phyloP scores from a whole-genome alignment of 2,329 filamentous ascomycete species.

The Elsinoe necatrix region DNA sequence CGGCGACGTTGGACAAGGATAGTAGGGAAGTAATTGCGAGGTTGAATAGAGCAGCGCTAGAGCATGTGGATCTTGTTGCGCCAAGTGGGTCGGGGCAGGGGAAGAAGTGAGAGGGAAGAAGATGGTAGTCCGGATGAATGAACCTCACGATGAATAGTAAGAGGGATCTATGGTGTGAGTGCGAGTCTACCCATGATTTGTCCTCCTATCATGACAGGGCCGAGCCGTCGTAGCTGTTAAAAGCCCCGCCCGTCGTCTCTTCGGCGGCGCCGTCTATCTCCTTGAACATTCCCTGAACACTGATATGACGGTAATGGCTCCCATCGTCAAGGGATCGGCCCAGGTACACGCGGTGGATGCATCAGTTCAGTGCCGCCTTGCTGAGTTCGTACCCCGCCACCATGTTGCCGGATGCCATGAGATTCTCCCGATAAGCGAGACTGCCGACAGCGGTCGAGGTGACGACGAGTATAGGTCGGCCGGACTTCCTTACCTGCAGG shows the following conservation, averaged over 20 bases:
- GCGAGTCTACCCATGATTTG: not conserved
- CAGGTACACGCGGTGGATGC: constrained; percentile 32
- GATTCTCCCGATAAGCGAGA: not conserved
- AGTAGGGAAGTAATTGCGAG: constrained; percentile 39
- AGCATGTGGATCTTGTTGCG: constrained; percentile 12
- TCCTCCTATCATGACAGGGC: not conserved
- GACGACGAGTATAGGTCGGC: constrained; percentile 32
- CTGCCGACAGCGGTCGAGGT: constrained; percentile 23
- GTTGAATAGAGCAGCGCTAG: constrained; percentile 32
- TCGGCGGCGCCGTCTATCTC: not conserved
- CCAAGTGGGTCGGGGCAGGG: not conserved
- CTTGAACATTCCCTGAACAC: not conserved
- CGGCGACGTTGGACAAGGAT: constrained; percentile 34
- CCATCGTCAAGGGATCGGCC: constrained; percentile 16
- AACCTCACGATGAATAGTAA: not conserved
- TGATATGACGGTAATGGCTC: not conserved
- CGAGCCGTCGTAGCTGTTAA: not conserved
- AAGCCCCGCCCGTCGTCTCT: not conserved
- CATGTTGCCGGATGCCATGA: constrained; percentile 25
- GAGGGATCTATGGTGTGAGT: too few relatives aligned
- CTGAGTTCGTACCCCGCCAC: constrained; percentile 37
- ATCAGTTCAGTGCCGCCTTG: constrained; percentile 36
- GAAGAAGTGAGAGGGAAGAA: not conserved
- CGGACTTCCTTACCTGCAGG: constrained; percentile 23
- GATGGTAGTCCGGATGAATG: not conserved